A percentile compares a stretch with the other conserved stretches of the same genome.
Evolutionary conservation across 2,329 filamentous ascomycete species (phyloP).

Genomic region (Ophiosphaerella narmari): DNA sequence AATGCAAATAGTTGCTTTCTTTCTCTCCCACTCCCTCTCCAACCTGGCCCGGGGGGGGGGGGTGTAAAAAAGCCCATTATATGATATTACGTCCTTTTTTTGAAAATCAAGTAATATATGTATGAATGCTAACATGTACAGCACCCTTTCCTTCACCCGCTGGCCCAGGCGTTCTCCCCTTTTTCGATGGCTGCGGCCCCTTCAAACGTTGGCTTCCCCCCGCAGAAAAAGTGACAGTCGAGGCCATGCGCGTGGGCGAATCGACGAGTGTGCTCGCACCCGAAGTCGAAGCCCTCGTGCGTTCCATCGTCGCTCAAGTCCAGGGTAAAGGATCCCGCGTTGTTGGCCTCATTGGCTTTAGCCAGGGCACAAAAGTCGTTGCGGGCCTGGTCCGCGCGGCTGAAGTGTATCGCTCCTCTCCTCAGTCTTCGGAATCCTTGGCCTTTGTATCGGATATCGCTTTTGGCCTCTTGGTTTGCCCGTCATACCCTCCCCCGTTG

Average conservation of each 20-base stretch:
- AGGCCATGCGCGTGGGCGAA: constrained; percentile 20
- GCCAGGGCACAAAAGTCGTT: constrained; percentile 41
- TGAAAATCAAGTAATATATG: too few species aligned
- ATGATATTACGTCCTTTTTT: too few species aligned
- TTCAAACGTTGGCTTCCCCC: constrained; percentile 40
- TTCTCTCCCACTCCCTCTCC: neutral
- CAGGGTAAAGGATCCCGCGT: constrained; percentile 24
- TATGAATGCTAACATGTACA: constrained; percentile 1
- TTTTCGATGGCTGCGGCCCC: constrained; percentile 46
- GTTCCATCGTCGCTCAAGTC: constrained; percentile 17
- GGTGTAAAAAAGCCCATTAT: neutral
- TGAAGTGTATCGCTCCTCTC: constrained; percentile 16
- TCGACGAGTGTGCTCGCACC: constrained; percentile 15
- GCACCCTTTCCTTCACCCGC: constrained; percentile 40
- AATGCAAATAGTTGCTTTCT: neutral
- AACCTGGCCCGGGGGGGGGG: neutral
- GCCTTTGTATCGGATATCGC: constrained; percentile 11
- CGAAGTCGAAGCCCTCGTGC: constrained; percentile 29
- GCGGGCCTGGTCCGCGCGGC: constrained; percentile 34
- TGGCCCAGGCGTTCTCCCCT: constrained; percentile 43
- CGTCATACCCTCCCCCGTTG: constrained; percentile 32
- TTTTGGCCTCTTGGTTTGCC: constrained; percentile 33
- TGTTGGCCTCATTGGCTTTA: constrained; percentile 38
- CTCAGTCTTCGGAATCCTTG: neutral
- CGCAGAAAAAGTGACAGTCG: constrained; percentile 18